Evolutionary conservation across 2,329 filamentous ascomycete genomes (phyloP).

Genomic region (Cladosporium oxysporum): DNA sequence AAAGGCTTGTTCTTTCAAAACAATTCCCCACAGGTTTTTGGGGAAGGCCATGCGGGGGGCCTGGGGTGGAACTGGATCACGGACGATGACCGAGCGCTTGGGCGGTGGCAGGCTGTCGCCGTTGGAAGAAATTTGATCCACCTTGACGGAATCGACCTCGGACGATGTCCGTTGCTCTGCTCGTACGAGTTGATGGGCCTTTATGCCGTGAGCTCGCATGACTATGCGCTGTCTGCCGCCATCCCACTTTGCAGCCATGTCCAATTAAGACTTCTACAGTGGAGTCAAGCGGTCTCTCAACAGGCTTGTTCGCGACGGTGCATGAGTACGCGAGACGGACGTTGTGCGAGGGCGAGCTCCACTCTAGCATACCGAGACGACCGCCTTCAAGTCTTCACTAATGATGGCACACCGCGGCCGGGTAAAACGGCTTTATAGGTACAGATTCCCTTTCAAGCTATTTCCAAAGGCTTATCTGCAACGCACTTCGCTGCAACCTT

Average conservation of each 20-base stretch:
- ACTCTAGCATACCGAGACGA: neutral
- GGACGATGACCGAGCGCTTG: slow-evolving; percentile 17
- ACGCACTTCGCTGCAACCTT: neutral
- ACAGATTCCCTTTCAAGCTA: neutral
- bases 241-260: neutral
- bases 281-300: neutral
- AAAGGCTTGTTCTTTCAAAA: neutral
- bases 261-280: neutral
- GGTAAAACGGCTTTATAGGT: slow-evolving; percentile 5
- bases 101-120: neutral
- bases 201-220: neutral
- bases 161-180: neutral
- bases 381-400: neutral
- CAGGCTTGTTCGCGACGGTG: neutral
- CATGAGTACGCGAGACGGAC: slow-evolving; percentile 7
- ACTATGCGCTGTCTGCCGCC: neutral
- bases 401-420: neutral
- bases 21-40: slow-evolving; percentile 12
- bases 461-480: slow-evolving; percentile 1
- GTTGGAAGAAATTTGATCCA: neutral
- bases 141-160: neutral
- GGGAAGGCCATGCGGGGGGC: slow-evolving; percentile 13
- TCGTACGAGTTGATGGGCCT: too few relatives aligned
- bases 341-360: slow-evolving; percentile 7
- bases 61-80: neutral